Evolutionary conservation across 129 eudicot genomes (phyloP), one percentile per base, ranked within the genome.

Genomic region (Solidago caesia): DNA sequence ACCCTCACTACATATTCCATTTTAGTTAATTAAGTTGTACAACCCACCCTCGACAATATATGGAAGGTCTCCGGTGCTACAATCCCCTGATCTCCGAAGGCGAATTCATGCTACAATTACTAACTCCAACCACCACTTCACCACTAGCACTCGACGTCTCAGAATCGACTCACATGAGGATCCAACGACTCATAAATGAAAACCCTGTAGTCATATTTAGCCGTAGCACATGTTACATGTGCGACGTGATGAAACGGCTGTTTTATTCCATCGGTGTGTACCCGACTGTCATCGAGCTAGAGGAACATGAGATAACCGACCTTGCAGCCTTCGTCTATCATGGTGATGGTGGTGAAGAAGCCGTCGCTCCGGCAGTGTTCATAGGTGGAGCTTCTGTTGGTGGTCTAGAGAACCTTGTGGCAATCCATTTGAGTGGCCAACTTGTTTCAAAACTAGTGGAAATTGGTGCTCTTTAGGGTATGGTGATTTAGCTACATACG

Each of bases 251-350:
- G 92, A 88, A 83, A 75, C 76, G 82, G 5, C 85, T 91, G 60
- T 83, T 91, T 8, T 81, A 86, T 56, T 73, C 86, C 53, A 44
- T 88, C 14, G 92, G 97, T 2, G 97, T 88, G 53, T 88, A 82
- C 84, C 96, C 97, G 56, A 88, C 96, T 16, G 96, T 91, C 62
- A 91, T 91, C 62, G 82, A 83, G 25, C 63, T 91, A 55, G 96
- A 86, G 10, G 97, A 88, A 25, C 82, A 79, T 7, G 95, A 91
- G 84, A 81, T 91, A 77, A 70, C 74, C 16, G 97, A 86, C 33
- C 81, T 82, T 33, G 72, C 80, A 64, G 68, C 45, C 60, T 46
- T 76, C 21, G 21, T 21, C 10, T 44, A 52, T 27, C 26, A 5
- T 10, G 45, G 15, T 25, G 67, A 3, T 10, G 67, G 25, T 58